Evolutionary conservation across 1,139 yeast species (phyloP), one percentile per base, ranked within the genome.

Genomic region (Candida buenavistaensis): DNA sequence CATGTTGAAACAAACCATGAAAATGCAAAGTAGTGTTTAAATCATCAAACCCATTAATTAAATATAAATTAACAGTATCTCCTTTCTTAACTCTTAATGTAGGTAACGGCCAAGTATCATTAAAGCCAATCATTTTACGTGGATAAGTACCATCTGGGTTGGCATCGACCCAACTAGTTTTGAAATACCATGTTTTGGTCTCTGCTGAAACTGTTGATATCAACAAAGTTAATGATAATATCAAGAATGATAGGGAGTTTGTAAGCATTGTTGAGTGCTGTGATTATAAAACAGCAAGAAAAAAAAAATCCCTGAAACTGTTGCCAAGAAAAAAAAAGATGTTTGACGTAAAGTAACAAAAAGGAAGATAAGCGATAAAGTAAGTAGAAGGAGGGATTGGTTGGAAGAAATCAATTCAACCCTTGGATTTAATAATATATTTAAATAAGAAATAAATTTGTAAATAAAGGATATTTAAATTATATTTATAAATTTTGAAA

Each of bases 31-130:
- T 74, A 5, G 89, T 79, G 48, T 78, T 71, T 29, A 62, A 52
- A 40, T 72, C 72, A 11, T 55, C 65, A 36, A 84, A 65, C 3
- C 76, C 78, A 52, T 84, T 84, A 17, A 72, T 74, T 44, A 82
- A 67, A 44, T 75, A 73, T 27, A 84, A 50, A 37, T 73, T 61
- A 8, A 84, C 72, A 14, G 82, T 62, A 48, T 84, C 92, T 36
- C 83, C 79, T 42, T 71, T 72, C 40, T 73, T 64, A n/a, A 79
- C 80, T 41, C 80, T 74, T 23, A 84, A 73, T 23, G 72, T 73
- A 5, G 94, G 94, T 35, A 80, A 64, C 6, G 94, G 94, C 88
- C 89, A 83, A 28, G 75, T 55, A 28, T 78, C 80, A 52, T 84
- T 82, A 51, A 80, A 75, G 1, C 87, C 87, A 44, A 84, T 75